phyloP scores from a whole-genome alignment of 1,284 basidiomycete genomes.

The Gymnopus androsaceus region DNA sequence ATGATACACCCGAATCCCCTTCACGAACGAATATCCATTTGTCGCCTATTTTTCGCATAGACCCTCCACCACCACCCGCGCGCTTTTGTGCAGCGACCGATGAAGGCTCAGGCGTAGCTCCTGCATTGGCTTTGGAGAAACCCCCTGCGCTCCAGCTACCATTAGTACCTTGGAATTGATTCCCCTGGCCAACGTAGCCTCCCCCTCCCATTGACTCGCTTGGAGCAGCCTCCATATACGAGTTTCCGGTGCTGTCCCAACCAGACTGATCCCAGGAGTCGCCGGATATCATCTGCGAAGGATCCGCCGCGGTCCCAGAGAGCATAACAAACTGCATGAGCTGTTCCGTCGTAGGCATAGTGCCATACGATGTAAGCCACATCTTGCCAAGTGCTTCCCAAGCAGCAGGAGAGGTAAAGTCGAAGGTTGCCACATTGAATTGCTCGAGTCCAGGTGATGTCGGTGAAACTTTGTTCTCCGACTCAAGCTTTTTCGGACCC shows the following conservation, averaged over 20 bases:
- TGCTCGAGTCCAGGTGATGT: constrained; percentile 50
- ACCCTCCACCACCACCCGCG: too few relatives aligned
- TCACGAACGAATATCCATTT: constrained; percentile 70
- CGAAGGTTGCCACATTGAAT: constrained; percentile 70
- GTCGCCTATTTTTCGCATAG: constrained; percentile 72
- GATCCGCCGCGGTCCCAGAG: constrained; percentile 29
- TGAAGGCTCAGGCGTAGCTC: constrained; percentile 13
- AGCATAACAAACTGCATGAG: constrained; percentile 70
- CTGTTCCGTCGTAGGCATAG: constrained; percentile 67
- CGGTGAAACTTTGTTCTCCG: constrained; percentile 20
- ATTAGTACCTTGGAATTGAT: constrained; percentile 19
- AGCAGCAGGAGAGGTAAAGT: constrained; percentile 65
- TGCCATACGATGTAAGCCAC: constrained; percentile 69
- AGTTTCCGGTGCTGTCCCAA: constrained; percentile 19
- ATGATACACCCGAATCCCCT: constrained; percentile 10
- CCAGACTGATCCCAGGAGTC: constrained; percentile 13
- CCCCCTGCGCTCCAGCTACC: not conserved
- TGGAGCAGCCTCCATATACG: constrained; percentile 1
- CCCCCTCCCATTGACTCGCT: constrained; percentile 24
- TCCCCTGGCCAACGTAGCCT: constrained; percentile 34
- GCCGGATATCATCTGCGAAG: not conserved
- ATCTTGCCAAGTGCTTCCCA: constrained; percentile 77
- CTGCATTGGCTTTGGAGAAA: not conserved
- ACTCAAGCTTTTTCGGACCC: not conserved
- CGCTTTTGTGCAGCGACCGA: constrained; percentile 32